phyloP scores from a whole-genome alignment of 768 basidiomycete species.

The Lentinula raphanica region DNA sequence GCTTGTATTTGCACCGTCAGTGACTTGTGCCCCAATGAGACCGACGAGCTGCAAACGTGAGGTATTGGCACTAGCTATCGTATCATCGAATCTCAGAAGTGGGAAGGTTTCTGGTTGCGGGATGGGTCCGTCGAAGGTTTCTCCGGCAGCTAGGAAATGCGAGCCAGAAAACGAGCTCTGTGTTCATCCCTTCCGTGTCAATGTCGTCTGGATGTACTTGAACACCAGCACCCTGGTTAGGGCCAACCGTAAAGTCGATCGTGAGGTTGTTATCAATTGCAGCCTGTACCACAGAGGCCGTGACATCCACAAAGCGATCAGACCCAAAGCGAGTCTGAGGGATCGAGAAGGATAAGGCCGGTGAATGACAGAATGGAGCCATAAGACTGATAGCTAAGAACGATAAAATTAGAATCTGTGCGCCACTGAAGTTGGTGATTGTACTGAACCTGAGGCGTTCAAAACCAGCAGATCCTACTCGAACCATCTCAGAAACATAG shows the following conservation, averaged over 20 bases:
- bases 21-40: constrained; percentile 11
- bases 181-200: constrained; percentile 14
- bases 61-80: constrained; percentile 12
- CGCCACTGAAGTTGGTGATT: no score
- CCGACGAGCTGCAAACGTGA: constrained; percentile 9
- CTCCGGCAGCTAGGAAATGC: constrained; percentile 8
- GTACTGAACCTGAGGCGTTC: constrained; percentile 8
- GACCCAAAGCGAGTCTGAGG: constrained; percentile 14
- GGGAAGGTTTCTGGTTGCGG: constrained; percentile 11
- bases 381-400: constrained; percentile 1
- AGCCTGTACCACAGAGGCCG: constrained; percentile 8
- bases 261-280: constrained; percentile 12
- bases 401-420: background rate
- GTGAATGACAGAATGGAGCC: background rate
- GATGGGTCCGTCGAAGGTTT: constrained; percentile 8
- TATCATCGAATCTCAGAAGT: constrained; percentile 5
- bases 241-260: constrained; percentile 13
- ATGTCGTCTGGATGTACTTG: constrained; percentile 12
- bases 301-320: constrained; percentile 10
- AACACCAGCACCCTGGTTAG: constrained; percentile 13
- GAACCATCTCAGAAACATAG: constrained; percentile 10
- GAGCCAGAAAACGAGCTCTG: constrained; percentile 14
- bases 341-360: constrained; percentile 12
- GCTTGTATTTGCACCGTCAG: constrained; percentile 8
- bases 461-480: constrained; percentile 12